These are phyloP conservation scores for Pichia pseudocactophila DNA, from an alignment of 805 yeast genomes.

Conservation along the genomic window DNA sequence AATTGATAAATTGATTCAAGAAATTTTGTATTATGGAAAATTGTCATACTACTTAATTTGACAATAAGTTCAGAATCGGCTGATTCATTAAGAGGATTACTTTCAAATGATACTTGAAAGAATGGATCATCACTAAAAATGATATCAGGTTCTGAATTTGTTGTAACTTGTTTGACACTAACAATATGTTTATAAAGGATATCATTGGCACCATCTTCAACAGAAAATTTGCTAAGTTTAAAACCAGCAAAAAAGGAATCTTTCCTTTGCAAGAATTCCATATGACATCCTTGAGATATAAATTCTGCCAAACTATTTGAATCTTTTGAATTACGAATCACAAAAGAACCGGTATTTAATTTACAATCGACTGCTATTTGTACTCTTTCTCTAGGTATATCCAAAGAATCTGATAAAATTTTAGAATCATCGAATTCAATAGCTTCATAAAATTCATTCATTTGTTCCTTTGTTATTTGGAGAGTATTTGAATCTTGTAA, in stretches of 20 bases:
- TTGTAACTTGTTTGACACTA: conserved; percentile 59
- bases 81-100: conserved; percentile 72
- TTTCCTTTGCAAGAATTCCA: conserved; percentile 66
- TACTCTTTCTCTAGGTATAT: conserved; percentile 66
- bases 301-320: conserved; percentile 59
- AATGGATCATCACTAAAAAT: conserved; percentile 40
- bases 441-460: conserved; percentile 83
- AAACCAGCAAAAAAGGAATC: conserved; percentile 68
- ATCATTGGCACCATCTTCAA: conserved; percentile 77
- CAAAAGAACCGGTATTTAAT: conserved; percentile 69
- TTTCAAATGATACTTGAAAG: conserved; percentile 73
- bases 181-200: conserved; percentile 83
- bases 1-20: conserved; percentile 66
- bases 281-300: conserved; percentile 71
- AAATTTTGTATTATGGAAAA: conserved; percentile 80
- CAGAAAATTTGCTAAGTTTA: conserved; percentile 69
- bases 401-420: conserved; percentile 41
- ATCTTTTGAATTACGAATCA: conserved; percentile 38
- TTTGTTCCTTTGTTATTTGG: conserved; percentile 74
- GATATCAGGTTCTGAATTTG: conserved; percentile 24
- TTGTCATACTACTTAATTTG: conserved; percentile 76
- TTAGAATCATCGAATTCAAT: conserved; percentile 78
- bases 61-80: conserved; percentile 76
- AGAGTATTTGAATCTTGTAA: not conserved
- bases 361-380: conserved; percentile 59